A percentile compares a stretch with the other conserved stretches of the same genome.
phyloP scores from a whole-genome alignment of 1,284 basidiomycete genomes.

The Tetrapyrgos nigripes region DNA sequence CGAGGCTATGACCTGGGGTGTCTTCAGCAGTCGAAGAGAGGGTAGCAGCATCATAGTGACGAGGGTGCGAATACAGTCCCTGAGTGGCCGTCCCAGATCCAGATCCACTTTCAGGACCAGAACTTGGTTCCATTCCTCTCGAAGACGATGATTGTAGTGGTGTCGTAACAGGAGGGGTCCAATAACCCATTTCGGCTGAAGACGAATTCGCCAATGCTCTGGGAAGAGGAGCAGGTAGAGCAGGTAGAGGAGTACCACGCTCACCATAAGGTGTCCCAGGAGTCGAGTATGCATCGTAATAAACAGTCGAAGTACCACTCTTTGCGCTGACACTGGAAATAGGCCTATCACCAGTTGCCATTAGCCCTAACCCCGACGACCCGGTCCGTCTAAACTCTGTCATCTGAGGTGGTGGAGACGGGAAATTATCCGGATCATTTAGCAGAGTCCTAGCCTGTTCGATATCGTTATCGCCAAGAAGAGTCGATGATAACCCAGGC shows the following conservation, averaged over 20 bases:
- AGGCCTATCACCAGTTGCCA: slow-evolving; percentile 52
- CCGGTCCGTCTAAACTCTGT: slow-evolving; percentile 6
- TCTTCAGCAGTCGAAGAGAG: slow-evolving; percentile 17
- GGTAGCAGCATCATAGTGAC: slow-evolving; percentile 42
- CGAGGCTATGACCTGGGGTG: not conserved
- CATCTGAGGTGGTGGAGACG: slow-evolving; percentile 6
- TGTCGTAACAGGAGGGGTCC: not conserved
- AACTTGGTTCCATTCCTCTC: too few relatives aligned
- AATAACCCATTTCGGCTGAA: slow-evolving; percentile 16
- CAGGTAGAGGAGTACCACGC: not conserved
- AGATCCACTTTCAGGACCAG: too few relatives aligned
- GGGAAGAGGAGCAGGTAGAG: slow-evolving; percentile 50
- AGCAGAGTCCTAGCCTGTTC: slow-evolving; percentile 48
- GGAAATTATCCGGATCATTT: slow-evolving; percentile 20
- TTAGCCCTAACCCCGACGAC: slow-evolving; percentile 37
- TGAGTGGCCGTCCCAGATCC: too few relatives aligned
- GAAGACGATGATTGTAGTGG: not conserved
- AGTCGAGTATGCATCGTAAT: too few relatives aligned
- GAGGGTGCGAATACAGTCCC: slow-evolving; percentile 26
- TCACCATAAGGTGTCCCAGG: slow-evolving; percentile 53
- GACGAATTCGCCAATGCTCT: slow-evolving; percentile 47
- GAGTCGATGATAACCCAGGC: slow-evolving; percentile 31
- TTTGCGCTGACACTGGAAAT: slow-evolving; percentile 58
- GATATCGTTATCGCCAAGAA: slow-evolving; percentile 47
- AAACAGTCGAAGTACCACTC: slow-evolving; percentile 59